Evolutionary conservation across 257 asterid genomes (phyloP).

Genomic region (Linaria vulgaris): DNA sequence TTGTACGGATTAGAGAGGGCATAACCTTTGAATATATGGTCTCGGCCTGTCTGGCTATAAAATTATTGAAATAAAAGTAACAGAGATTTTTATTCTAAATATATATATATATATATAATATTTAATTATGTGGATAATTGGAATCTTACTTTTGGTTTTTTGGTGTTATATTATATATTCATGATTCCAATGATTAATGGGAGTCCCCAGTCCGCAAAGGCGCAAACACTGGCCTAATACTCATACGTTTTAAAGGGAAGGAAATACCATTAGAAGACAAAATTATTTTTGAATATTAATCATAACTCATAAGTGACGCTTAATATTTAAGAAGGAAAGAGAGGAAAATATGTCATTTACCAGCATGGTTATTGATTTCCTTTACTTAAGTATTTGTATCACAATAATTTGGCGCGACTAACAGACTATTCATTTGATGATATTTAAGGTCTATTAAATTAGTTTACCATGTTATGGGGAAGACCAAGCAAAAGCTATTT

Average conservation of each 20-base stretch:
- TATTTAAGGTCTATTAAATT: too few relatives aligned
- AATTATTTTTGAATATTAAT: not conserved
- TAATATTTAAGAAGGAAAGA: too few relatives aligned
- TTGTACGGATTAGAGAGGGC: constrained; percentile 34
- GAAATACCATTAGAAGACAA: too few relatives aligned
- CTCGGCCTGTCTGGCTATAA: constrained; percentile 16
- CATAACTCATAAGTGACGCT: too few relatives aligned
- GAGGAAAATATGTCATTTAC: not conserved
- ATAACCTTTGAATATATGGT: not conserved
- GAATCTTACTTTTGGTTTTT: not conserved
- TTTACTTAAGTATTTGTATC: too few relatives aligned
- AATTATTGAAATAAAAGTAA: not conserved
- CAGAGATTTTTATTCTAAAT: not conserved
- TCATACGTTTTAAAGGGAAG: too few relatives aligned
- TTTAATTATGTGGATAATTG: not conserved
- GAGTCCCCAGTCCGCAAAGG: too few relatives aligned
- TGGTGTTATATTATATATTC: not conserved
- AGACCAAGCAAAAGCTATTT: too few relatives aligned
- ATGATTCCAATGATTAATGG: not conserved
- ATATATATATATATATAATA: too few relatives aligned
- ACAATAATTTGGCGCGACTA: too few relatives aligned
- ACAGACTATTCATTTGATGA: too few relatives aligned
- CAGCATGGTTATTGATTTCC: not conserved
- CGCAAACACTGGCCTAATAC: not conserved
- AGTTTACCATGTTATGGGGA: too few relatives aligned